Evolutionary conservation across 83 land plant genomes (phyloP), one percentile per base, ranked within the genome.

Genomic region (Isoetes engelmannii): DNA sequence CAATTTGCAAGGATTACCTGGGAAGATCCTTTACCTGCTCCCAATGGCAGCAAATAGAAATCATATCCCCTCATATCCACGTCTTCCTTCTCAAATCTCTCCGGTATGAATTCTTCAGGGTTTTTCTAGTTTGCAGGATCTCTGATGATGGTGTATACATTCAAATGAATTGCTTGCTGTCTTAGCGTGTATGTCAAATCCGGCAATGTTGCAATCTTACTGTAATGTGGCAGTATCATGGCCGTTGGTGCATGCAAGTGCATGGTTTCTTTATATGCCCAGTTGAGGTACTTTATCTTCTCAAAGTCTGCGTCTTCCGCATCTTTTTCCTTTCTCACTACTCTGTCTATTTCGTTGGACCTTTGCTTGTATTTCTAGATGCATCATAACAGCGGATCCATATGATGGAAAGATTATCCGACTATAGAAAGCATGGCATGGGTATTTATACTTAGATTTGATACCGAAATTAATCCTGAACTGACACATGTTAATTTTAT

Each of bases 281-380:
- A 61, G 28, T 44, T 58, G 13, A 69, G 48, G 6, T 69, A 69
- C 6, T 28, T 15, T 63, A 57, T 69, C 4, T 18, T 61, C 0
- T 69, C 66, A 55, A 69, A 45, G 5, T 69, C 72, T 5, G 6
- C 4, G 45, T 53, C 62, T 0, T 43, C 43, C 53, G 53, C 69
- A 21, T 51, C 18, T 60, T 42, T 0, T 12, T 41, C 58, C 43
- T 58, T 42, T 0, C 48, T 37, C 4, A 61, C n/a, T 10, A 69
- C 72, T 60, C 20, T 17, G 9, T 69, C 72, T 56, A 69, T 69
- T 41, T 69, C 72, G 44, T 37, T 13, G 72, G 5, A 58, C 44
- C 67, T 56, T 69, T 13, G 13, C 17, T 58, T 69, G 72, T 18
- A 69, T 17, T 6, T 9, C 18, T 17, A 63, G 69, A 45, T 57